Conservation (phyloP, 139 green algal species). For the Asterochloris sp. region DNA sequence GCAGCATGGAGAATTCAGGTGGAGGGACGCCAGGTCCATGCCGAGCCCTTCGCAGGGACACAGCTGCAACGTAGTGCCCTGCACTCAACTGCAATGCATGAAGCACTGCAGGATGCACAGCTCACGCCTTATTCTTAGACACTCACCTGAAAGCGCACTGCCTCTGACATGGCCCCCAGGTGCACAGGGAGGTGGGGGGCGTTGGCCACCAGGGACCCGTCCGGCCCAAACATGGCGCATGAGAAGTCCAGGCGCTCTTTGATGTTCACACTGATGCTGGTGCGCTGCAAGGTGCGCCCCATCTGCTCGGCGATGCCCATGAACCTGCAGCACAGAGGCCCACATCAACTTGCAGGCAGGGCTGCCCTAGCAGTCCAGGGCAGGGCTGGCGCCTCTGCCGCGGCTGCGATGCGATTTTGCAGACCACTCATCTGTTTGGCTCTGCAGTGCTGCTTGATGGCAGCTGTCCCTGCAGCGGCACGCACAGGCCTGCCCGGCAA, state of each 20-base stretch:
- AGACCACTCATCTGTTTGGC: too few species aligned
- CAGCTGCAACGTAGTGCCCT: neutral
- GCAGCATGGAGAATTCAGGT: too few species aligned
- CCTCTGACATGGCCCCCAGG: slow-evolving; percentile 94
- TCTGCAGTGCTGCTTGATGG: too few species aligned
- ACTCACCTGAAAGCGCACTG: slow-evolving; percentile 84
- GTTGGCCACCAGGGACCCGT: slow-evolving; percentile 94
- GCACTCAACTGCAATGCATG: neutral
- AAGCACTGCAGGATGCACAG: neutral
- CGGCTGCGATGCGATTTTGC: too few species aligned
- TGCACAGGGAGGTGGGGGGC: slow-evolving; percentile 97
- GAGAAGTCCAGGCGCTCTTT: slow-evolving; percentile 98
- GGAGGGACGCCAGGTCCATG: neutral
- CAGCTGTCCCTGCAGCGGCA: too few species aligned
- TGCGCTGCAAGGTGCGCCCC: slow-evolving; percentile 92
- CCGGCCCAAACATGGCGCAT: slow-evolving; percentile 87
- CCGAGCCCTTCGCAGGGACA: neutral
- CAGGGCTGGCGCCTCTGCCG: neutral
- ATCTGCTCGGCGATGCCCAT: slow-evolving; percentile 99
- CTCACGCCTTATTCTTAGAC: neutral
- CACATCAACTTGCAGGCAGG: neutral
- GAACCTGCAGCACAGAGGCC: slow-evolving; percentile 56
- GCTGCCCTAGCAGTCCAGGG: neutral
- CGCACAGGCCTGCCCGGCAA: too few species aligned
- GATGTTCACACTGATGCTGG: slow-evolving; percentile 95